phyloP scores from a whole-genome alignment of 2,329 filamentous ascomycete genomes.

The Thielaviopsis populi region DNA sequence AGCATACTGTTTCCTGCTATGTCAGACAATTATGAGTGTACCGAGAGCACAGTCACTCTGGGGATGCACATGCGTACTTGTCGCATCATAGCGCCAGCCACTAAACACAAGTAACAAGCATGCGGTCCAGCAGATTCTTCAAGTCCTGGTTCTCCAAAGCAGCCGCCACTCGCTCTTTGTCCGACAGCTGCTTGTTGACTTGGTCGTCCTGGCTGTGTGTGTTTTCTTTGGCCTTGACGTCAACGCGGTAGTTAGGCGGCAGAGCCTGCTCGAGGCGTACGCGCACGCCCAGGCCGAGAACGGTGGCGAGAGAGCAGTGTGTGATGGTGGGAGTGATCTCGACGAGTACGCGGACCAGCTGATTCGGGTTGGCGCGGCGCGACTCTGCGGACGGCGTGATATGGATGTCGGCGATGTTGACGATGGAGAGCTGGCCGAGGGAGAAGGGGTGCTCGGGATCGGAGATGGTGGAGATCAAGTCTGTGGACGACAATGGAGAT shows the following conservation, averaged over 20 bases:
- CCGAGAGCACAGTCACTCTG: neutral
- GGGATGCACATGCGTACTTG: neutral
- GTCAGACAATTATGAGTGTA: neutral
- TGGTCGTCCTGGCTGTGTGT: slow-evolving; percentile 92
- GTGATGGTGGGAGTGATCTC: slow-evolving; percentile 93
- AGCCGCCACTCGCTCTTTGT: slow-evolving; percentile 92
- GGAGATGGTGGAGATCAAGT: slow-evolving; percentile 85
- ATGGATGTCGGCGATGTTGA: slow-evolving; percentile 87
- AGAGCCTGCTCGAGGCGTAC: slow-evolving; percentile 82
- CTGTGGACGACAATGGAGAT: slow-evolving; percentile 24
- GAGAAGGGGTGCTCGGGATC: slow-evolving; percentile 95
- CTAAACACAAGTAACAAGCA: slow-evolving; percentile 64
- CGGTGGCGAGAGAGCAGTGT: slow-evolving; percentile 89
- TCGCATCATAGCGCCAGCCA: neutral
- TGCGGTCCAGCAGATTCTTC: slow-evolving; percentile 77
- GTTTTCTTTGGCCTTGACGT: slow-evolving; percentile 88
- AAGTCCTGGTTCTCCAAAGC: slow-evolving; percentile 87
- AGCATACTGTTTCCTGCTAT: slow-evolving; percentile 4
- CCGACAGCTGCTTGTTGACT: slow-evolving; percentile 89
- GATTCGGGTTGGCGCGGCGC: slow-evolving; percentile 32
- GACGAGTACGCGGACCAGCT: slow-evolving; percentile 60
- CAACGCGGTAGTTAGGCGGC: slow-evolving; percentile 79
- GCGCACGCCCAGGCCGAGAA: slow-evolving; percentile 85
- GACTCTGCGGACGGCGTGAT: slow-evolving; percentile 38
- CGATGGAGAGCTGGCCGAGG: slow-evolving; percentile 80